Evolutionary conservation across 495 filamentous ascomycete genomes (phyloP).

Genomic region (Rostrohypoxylon terebratum): DNA sequence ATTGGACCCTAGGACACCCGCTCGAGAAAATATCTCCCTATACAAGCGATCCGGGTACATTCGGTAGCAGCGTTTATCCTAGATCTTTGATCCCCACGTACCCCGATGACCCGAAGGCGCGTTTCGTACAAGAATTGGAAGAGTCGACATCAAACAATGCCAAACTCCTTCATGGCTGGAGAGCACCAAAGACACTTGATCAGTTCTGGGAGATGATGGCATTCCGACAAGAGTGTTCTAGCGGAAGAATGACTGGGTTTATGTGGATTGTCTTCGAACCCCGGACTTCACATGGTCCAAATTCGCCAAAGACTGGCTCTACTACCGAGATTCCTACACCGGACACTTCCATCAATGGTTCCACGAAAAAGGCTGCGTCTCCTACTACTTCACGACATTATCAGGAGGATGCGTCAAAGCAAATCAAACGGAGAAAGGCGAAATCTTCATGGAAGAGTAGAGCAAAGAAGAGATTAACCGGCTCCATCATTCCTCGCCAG

Average conservation of each 20-base stretch:
- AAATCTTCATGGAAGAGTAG: constrained; percentile 37
- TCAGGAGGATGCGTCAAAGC: constrained; percentile 23
- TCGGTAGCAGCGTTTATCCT: constrained; percentile 67
- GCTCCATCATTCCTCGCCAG: constrained; percentile 64
- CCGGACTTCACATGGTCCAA: neutral
- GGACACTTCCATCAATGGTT: constrained; percentile 43
- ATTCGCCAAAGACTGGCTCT: constrained; percentile 7
- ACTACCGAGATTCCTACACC: constrained; percentile 31
- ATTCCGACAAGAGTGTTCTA: constrained; percentile 93
- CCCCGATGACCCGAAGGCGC: constrained; percentile 95
- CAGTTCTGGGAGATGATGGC: constrained; percentile 99
- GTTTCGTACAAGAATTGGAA: constrained; percentile 90
- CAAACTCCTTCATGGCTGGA: constrained; percentile 71
- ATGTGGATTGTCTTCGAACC: constrained; percentile 88
- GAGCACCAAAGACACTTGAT: constrained; percentile 80
- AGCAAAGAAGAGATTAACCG: constrained; percentile 58
- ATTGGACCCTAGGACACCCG: constrained; percentile 68
- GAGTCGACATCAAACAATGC: constrained; percentile 72
- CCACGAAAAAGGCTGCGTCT: constrained; percentile 32
- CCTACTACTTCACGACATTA: constrained; percentile 32
- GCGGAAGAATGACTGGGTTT: constrained; percentile 90
- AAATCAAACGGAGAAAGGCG: constrained; percentile 35
- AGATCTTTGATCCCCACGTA: constrained; percentile 89
- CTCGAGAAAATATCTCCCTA: constrained; percentile 71
- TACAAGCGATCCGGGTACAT: constrained; percentile 65